Conservation (phyloP, 768 basidiomycete genomes). For the Rickenella mellea region DNA sequence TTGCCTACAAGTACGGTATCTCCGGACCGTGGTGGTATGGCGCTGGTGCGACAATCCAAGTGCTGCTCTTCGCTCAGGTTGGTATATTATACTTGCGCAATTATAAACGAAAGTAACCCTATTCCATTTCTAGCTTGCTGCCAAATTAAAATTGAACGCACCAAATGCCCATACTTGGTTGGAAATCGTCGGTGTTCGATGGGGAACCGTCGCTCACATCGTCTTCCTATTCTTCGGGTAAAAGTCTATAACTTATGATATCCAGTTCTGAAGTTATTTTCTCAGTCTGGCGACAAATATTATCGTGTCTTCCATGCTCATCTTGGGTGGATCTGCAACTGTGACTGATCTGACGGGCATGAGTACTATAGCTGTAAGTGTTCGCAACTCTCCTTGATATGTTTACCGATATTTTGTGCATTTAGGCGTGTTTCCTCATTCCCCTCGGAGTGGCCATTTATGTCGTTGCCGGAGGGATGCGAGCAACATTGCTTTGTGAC, state of each 20-base stretch:
- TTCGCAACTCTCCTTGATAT: neutral
- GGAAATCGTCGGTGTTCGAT: conserved; percentile 73
- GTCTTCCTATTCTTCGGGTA: conserved; percentile 87
- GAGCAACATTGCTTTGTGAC: conserved; percentile 77
- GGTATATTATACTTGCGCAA: conserved; percentile 7
- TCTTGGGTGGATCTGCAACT: conserved; percentile 77
- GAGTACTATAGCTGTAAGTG: conserved; percentile 65
- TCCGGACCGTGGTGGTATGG: conserved; percentile 90
- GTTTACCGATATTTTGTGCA: neutral
- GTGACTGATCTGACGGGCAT: conserved; percentile 85
- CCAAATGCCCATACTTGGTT: conserved; percentile 84
- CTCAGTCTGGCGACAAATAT: conserved; percentile 77
- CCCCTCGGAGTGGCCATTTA: conserved; percentile 85
- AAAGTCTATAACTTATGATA: conserved; percentile 7
- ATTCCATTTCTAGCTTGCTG: conserved; percentile 50
- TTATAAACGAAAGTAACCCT: neutral
- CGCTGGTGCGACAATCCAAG: conserved; percentile 79
- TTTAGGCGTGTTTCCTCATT: conserved; percentile 78
- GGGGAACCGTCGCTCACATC: conserved; percentile 73
- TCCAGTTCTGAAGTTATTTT: neutral
- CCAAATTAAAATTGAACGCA: conserved; percentile 87
- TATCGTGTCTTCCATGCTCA: conserved; percentile 82
- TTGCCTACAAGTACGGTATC: conserved; percentile 81
- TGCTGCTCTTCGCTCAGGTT: conserved; percentile 83
- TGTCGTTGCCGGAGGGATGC: conserved; percentile 81